A percentile compares a stretch with the other conserved stretches of the same genome.
Conservation (phyloP, 2,329 filamentous ascomycete genomes). For the Myriosclerotinia scirpicola region DNA sequence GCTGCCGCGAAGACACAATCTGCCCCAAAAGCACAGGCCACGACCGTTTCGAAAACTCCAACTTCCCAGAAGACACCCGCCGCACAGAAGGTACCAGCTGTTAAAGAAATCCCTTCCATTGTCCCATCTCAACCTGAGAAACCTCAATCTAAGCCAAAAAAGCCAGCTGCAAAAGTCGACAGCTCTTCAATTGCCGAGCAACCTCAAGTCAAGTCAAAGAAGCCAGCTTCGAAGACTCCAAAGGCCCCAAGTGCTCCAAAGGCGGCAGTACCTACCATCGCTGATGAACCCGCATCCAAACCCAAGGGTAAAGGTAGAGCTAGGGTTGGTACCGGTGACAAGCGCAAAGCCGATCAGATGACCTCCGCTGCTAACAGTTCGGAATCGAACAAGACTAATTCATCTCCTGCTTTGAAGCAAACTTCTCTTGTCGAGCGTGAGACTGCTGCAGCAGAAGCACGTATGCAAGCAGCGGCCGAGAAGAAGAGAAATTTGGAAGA, state of each 20-base stretch:
- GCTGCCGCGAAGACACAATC: not conserved
- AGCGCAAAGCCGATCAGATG: conserved; percentile 21
- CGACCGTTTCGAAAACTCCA: not conserved
- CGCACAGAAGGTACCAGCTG: not conserved
- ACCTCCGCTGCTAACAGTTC: not conserved
- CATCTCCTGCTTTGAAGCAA: conserved; percentile 20
- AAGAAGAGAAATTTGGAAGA: conserved; percentile 23
- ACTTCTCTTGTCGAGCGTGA: conserved; percentile 9
- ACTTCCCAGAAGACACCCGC: not conserved
- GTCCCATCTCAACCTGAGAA: not conserved
- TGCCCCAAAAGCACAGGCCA: not conserved
- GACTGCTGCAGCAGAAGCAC: conserved; percentile 14
- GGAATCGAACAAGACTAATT: conserved; percentile 19
- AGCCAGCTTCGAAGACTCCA: conserved; percentile 3
- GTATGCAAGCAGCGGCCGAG: conserved; percentile 17
- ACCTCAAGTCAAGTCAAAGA: conserved; percentile 10
- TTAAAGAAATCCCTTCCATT: not conserved
- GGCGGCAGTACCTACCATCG: not conserved
- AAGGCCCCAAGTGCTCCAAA: conserved; percentile 3
- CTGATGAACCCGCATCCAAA: not conserved
- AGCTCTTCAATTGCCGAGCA: not conserved
- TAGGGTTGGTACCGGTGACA: conserved; percentile 10
- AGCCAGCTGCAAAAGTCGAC: not conserved
- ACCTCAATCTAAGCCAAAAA: conserved; percentile 7
- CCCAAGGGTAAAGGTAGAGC: conserved; percentile 5